A percentile compares a stretch with the other conserved stretches of the same genome.
Conservation (phyloP, 169 alveolate species). For the Plasmodium vinckei region DNA sequence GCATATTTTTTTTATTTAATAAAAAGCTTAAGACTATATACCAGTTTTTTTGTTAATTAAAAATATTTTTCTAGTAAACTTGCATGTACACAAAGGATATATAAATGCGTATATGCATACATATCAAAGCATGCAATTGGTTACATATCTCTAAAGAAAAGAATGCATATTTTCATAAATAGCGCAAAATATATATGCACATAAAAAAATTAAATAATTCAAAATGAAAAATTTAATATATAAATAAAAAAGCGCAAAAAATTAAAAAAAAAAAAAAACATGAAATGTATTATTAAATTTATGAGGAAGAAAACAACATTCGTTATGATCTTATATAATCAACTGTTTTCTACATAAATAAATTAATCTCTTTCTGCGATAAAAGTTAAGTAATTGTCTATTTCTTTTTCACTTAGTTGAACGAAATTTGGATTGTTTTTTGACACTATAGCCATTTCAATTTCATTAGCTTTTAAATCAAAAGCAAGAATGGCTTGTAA, state of each 20-base stretch:
- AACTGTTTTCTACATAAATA: neutral
- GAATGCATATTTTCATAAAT: no score
- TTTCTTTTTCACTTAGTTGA: conserved; percentile 89
- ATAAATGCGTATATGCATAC: neutral
- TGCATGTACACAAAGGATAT: no score
- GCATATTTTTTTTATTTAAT: neutral
- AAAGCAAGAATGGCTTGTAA: conserved; percentile 83
- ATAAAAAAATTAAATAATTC: no score
- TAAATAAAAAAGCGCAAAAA: no score
- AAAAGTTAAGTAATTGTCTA: conserved; percentile 88
- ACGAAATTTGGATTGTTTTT: conserved; percentile 88
- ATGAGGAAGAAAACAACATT: no score
- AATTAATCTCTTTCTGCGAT: conserved; percentile 91
- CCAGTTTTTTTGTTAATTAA: neutral
- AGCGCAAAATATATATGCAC: no score
- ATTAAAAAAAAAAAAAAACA: no score
- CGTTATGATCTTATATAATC: no score
- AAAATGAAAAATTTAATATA: no score
- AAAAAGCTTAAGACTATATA: neutral
- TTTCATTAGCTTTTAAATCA: conserved; percentile 90
- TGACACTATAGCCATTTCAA: conserved; percentile 93
- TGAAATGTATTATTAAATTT: no score
- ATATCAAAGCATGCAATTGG: neutral
- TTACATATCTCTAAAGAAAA: no score
- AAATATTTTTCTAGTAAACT: no score